Conservation (phyloP, 2,329 filamentous ascomycete genomes). For the Amphichorda felina region DNA sequence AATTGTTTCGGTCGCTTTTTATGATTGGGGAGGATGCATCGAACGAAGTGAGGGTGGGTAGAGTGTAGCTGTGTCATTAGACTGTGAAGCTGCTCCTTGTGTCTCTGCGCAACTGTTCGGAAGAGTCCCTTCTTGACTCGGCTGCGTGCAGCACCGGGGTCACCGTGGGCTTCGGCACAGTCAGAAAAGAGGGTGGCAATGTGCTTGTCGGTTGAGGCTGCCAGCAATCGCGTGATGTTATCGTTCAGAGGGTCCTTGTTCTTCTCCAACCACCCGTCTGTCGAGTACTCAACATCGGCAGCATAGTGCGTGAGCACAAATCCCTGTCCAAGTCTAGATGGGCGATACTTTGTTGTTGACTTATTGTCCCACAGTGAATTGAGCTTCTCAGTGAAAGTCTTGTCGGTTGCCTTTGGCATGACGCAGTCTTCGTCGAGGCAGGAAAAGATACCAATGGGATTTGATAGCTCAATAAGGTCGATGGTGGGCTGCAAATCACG, state of each 20-base stretch:
- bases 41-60: slow-evolving; percentile 95
- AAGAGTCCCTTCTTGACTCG: slow-evolving; percentile 96
- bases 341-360: slow-evolving; percentile 82
- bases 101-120: slow-evolving; percentile 87
- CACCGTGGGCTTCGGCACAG: slow-evolving; percentile 74
- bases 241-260: slow-evolving; percentile 98
- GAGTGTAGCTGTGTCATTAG: slow-evolving; percentile 90
- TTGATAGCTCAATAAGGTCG: slow-evolving; percentile 88
- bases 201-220: slow-evolving; percentile 71
- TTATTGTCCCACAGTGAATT: slow-evolving; percentile 95
- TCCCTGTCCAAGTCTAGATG: slow-evolving; percentile 77
- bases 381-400: slow-evolving; percentile 95
- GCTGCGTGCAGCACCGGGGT: slow-evolving; percentile 52
- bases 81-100: slow-evolving; percentile 97
- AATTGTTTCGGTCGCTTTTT: slow-evolving; percentile 94
- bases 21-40: slow-evolving; percentile 95
- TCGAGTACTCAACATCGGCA: slow-evolving; percentile 94
- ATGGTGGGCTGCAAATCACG: slow-evolving; percentile 96
- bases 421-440: slow-evolving; percentile 96
- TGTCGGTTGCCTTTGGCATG: slow-evolving; percentile 98
- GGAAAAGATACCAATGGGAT: slow-evolving; percentile 97
- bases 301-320: slow-evolving; percentile 97
- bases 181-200: slow-evolving; percentile 78
- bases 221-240: slow-evolving; percentile 83
- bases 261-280: slow-evolving; percentile 92